Evolutionary conservation across 495 filamentous ascomycete genomes (phyloP), one percentile per base, ranked within the genome.

Genomic region (Penicillium tannophilum): DNA sequence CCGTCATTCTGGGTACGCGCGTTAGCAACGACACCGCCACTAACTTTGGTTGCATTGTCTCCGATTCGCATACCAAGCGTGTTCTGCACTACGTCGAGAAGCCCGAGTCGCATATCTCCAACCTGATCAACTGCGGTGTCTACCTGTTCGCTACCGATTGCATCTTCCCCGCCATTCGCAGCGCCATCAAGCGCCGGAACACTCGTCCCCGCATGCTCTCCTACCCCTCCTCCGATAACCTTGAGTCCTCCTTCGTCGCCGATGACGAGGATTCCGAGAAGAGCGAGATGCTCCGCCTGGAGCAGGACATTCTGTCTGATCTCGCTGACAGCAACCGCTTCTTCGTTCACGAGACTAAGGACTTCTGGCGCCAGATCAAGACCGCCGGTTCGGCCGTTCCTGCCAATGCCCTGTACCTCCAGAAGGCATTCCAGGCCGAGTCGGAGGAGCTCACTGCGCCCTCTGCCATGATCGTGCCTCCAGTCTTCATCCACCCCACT

Each of bases 291-390:
- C 88, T 99, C 55, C 91, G 94, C 36, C 82, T 99, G 49, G 94
- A 99, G 79, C 94, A 99, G 73, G 94, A 99, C 69, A 97, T 99
- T 59, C 86, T 99, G 41, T 89, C 92, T 52, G 93, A 97, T 65
- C 86, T 99, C 64, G 93, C 94, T 36, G 94, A 99, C 77, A 96
- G 86, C 84, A 93, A 95, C 72, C 92, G 94, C 69, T 99, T 99
- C 82, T 99, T 90, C 74, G 95, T 98, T 19, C 89, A 96, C 73
- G 94, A 99, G 77, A 98, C 94, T 45, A 96, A 96, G 78, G 94
- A 97, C 69, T 99, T 99, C 78, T 99, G 94, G 94, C 93, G 94
- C 55, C 94, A 99, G 82, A 98, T 99, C 83, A 99, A 99, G 84
- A 96, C 95, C 6, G 94, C 94, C 49, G 95, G 95, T 42, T 98